These are phyloP conservation scores for Polygonum aviculare DNA, from an alignment of 148 eudicot species.

Conservation along the genomic window DNA sequence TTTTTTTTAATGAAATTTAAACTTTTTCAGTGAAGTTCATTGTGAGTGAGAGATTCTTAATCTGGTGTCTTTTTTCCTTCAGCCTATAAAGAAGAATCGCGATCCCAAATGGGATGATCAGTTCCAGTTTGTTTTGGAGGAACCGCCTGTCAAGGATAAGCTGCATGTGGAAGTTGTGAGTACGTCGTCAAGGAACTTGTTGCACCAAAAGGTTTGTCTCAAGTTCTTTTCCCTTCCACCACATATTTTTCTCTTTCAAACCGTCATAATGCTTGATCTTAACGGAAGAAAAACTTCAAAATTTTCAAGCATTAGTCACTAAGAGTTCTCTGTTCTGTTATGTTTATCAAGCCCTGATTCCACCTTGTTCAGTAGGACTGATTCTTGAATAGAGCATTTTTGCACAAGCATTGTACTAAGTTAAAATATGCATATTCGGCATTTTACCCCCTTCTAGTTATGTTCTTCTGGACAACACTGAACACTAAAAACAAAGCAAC, in stretches of 20 bases:
- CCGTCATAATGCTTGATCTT: no score
- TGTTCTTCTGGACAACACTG: no score
- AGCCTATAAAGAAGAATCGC: conserved; percentile 69
- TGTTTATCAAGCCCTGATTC: not conserved
- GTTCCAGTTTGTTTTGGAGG: conserved; percentile 52
- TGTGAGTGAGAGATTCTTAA: not conserved
- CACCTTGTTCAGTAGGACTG: not conserved
- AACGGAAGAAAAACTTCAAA: no score
- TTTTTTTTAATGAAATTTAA: not conserved
- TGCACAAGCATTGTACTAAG: not conserved
- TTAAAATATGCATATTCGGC: not conserved
- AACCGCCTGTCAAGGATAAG: conserved; percentile 58
- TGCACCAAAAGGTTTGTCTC: conserved; percentile 49
- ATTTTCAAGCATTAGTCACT: no score
- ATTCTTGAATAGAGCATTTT: no score
- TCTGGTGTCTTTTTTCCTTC: not conserved
- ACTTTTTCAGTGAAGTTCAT: not conserved
- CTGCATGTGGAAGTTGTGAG: conserved; percentile 64
- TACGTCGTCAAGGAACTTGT: conserved; percentile 49
- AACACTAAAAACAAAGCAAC: no score
- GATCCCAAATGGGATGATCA: conserved; percentile 80
- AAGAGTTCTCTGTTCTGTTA: not conserved
- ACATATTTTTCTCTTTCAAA: not conserved
- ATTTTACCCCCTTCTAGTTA: not conserved
- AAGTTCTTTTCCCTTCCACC: not conserved